phyloP scores from a whole-genome alignment of 192 early-diverging fungal genomes.

The Obelidium mucronatum region DNA sequence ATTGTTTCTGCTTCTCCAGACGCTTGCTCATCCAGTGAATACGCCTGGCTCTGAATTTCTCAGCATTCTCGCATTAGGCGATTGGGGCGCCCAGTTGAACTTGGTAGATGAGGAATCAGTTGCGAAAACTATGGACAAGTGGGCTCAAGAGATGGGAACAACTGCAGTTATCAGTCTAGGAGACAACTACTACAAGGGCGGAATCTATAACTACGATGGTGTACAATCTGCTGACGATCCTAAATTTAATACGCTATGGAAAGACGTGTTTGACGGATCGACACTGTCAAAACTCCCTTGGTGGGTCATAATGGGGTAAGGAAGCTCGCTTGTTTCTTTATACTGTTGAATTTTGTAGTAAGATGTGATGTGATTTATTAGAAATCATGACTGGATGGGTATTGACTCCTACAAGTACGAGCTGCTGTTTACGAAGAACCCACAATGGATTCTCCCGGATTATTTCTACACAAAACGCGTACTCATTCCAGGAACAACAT shows the following conservation, averaged over 20 bases:
- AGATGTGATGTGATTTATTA: neutral
- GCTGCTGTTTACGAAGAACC: neutral
- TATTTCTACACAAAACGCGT: conserved; percentile 27
- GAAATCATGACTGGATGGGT: conserved; percentile 35
- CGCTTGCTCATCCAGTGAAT: too few species aligned
- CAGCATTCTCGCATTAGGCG: conserved; percentile 22
- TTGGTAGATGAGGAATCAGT: neutral
- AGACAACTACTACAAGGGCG: conserved; percentile 35
- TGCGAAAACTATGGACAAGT: neutral
- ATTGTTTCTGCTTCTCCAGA: too few species aligned
- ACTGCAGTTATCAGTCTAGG: conserved; percentile 11
- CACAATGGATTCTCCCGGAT: conserved; percentile 18
- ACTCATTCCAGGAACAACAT: neutral
- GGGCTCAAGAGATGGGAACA: conserved; percentile 2
- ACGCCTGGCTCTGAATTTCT: too few species aligned
- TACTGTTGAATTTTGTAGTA: too few species aligned
- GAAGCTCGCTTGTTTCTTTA: neutral
- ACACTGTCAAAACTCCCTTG: conserved; percentile 16
- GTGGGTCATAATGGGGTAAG: conserved; percentile 13
- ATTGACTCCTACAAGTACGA: neutral
- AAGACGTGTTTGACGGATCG: neutral
- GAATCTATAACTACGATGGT: conserved; percentile 10
- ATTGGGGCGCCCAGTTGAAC: conserved; percentile 25
- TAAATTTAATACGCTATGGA: conserved; percentile 5
- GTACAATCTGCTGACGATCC: neutral